A percentile compares a stretch with the other conserved stretches of the same genome.
Conservation (phyloP, 2,329 filamentous ascomycete genomes). For the Arthrinium phaeospermum region DNA sequence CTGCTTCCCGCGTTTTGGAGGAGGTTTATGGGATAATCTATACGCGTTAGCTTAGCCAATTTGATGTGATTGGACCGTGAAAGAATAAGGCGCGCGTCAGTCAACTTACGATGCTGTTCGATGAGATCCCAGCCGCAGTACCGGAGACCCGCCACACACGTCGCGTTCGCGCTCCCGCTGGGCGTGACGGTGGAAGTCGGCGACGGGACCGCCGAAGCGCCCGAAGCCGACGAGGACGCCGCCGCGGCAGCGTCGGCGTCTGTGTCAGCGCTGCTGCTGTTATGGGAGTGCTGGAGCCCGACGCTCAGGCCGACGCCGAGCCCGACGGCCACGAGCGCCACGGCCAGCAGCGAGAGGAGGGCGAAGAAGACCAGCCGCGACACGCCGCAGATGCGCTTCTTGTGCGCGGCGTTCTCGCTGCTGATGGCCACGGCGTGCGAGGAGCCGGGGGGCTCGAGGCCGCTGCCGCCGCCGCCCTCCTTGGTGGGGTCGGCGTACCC, state of each 20-base stretch:
- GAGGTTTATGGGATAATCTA: neutral
- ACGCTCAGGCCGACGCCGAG: neutral
- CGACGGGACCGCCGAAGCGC: neutral
- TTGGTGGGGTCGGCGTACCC: neutral
- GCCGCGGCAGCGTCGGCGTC: neutral
- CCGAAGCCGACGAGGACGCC: neutral
- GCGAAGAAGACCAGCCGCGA: neutral
- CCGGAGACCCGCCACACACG: neutral
- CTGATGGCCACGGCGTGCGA: neutral
- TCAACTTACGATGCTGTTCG: neutral
- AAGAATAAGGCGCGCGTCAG: neutral
- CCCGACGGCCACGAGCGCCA: neutral
- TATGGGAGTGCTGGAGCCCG: neutral
- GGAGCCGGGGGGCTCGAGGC: neutral
- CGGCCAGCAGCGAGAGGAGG: conserved; percentile 4
- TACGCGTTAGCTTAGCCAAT: neutral
- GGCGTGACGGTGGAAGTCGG: neutral
- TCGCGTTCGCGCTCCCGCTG: neutral
- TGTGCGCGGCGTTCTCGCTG: neutral
- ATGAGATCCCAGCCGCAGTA: conserved; percentile 5
- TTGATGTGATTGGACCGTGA: neutral
- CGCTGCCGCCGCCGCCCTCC: neutral
- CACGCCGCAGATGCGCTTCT: neutral
- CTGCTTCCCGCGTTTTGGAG: neutral
- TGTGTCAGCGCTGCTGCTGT: neutral